These are phyloP conservation scores for Lathyrus tuberosus DNA, from an alignment of 306 rosid genomes.

Conservation along the genomic window DNA sequence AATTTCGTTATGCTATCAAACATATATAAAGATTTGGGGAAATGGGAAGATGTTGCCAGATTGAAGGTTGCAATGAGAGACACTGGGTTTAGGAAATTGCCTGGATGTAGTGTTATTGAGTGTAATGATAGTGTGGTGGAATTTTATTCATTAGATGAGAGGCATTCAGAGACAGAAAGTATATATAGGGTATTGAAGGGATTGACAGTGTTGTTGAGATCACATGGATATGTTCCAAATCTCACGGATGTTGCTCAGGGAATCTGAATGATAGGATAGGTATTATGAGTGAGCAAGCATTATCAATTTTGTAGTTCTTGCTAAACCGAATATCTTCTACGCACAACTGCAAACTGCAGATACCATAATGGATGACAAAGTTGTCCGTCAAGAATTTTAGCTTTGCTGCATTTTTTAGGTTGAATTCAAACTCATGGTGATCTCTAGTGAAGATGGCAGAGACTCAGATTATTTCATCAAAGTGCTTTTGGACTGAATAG, in stretches of 20 bases:
- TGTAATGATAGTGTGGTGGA: conserved; percentile 50
- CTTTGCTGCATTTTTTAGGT: too few species aligned
- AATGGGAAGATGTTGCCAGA: conserved; percentile 76
- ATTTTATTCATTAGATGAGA: conserved; percentile 56
- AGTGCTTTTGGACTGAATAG: neutral
- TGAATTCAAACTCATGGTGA: too few species aligned
- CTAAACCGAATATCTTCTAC: too few species aligned
- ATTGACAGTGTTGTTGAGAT: conserved; percentile 45
- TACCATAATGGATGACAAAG: neutral
- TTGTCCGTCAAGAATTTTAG: too few species aligned
- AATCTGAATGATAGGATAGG: conserved; percentile 30
- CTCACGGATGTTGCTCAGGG: conserved; percentile 40
- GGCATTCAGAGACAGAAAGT: conserved; percentile 50
- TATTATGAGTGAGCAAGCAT: conserved; percentile 17
- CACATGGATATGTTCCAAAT: conserved; percentile 49
- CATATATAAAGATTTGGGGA: conserved; percentile 75
- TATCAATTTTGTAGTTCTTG: neutral
- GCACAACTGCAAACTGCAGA: too few species aligned
- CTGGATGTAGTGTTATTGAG: conserved; percentile 56
- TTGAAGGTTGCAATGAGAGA: conserved; percentile 72
- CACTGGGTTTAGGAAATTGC: conserved; percentile 56
- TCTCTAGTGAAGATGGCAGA: too few species aligned
- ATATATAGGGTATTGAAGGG: conserved; percentile 45
- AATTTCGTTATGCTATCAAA: conserved; percentile 77
- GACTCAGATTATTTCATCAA: too few species aligned